A percentile compares a stretch with the other conserved stretches of the same genome.
These are phyloP conservation scores for Boletellus ananiceps DNA, from an alignment of 768 basidiomycete genomes.

Conservation along the genomic window DNA sequence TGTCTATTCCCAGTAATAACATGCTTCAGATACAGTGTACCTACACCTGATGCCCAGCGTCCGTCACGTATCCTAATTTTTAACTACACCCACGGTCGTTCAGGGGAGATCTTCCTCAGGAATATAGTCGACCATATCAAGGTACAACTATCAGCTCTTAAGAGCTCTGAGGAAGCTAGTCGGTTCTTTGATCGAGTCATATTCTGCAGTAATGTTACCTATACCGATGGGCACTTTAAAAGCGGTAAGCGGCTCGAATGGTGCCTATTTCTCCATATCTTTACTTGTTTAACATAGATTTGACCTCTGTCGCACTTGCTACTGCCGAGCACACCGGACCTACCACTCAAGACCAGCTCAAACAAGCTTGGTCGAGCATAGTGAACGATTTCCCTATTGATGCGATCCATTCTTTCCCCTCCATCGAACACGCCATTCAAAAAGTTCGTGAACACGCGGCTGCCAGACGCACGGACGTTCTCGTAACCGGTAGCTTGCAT, in stretches of 20 bases:
- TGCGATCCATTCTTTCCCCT: slow-evolving; percentile 74
- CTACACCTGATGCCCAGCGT: slow-evolving; percentile 18
- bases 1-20: slow-evolving; percentile 4
- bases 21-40: background rate
- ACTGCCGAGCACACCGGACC: slow-evolving; percentile 60
- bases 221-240: slow-evolving; percentile 83
- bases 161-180: slow-evolving; percentile 34
- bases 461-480: slow-evolving; percentile 45
- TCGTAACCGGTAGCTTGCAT: slow-evolving; percentile 91
- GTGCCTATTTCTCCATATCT: background rate
- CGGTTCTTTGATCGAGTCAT: slow-evolving; percentile 79
- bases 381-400: slow-evolving; percentile 56
- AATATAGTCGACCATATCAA: slow-evolving; percentile 51
- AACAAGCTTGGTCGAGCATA: slow-evolving; percentile 64
- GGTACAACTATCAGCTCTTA: slow-evolving; percentile 41
- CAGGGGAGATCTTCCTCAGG: slow-evolving; percentile 66
- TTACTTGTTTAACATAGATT: slow-evolving; percentile 46
- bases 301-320: slow-evolving; percentile 65
- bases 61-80: slow-evolving; percentile 71
- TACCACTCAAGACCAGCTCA: slow-evolving; percentile 72
- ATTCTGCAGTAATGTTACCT: slow-evolving; percentile 97
- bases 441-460: slow-evolving; percentile 46
- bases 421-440: slow-evolving; percentile 85
- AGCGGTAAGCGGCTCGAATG: slow-evolving; percentile 54
- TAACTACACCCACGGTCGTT: slow-evolving; percentile 91